phyloP scores from a whole-genome alignment of 306 rosid species.

The Vigna unguiculata region DNA sequence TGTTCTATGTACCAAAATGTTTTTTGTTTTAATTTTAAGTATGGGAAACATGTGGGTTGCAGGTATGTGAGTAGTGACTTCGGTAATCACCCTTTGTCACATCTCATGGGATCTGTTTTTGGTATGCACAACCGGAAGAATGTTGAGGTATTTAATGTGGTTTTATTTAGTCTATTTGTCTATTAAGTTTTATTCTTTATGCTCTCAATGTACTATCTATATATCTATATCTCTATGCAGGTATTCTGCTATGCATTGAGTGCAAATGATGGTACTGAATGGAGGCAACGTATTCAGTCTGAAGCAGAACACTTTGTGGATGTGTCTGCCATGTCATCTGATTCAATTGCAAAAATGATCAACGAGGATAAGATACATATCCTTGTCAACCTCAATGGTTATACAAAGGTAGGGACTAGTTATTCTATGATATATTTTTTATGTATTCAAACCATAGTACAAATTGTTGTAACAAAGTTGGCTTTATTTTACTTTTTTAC shows the following conservation, averaged over 20 bases:
- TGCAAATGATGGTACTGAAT: conserved; percentile 89
- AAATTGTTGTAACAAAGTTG: not conserved
- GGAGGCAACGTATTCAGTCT: conserved; percentile 93
- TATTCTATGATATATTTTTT: not conserved
- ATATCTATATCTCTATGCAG: conserved; percentile 43
- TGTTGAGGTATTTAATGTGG: conserved; percentile 72
- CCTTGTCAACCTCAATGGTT: conserved; percentile 93
- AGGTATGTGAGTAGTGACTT: conserved; percentile 65
- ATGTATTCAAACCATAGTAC: not conserved
- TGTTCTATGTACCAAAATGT: conserved; percentile 40
- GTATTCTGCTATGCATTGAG: conserved; percentile 97
- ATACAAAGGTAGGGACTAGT: conserved; percentile 76
- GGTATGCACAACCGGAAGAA: conserved; percentile 89
- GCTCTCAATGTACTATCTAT: not conserved
- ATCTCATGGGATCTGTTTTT: conserved; percentile 96
- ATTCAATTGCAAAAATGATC: conserved; percentile 87
- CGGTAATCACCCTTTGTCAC: conserved; percentile 70
- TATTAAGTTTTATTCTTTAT: not conserved
- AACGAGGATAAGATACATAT: conserved; percentile 86
- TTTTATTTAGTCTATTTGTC: conserved; percentile 15
- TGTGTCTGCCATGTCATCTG: conserved; percentile 92
- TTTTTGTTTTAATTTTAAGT: not conserved
- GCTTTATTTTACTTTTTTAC: conserved; percentile 17
- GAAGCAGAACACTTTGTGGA: conserved; percentile 93
- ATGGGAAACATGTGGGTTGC: conserved; percentile 29